phyloP scores from a whole-genome alignment of 768 basidiomycete genomes.

The Pulveroboletus sp. region DNA sequence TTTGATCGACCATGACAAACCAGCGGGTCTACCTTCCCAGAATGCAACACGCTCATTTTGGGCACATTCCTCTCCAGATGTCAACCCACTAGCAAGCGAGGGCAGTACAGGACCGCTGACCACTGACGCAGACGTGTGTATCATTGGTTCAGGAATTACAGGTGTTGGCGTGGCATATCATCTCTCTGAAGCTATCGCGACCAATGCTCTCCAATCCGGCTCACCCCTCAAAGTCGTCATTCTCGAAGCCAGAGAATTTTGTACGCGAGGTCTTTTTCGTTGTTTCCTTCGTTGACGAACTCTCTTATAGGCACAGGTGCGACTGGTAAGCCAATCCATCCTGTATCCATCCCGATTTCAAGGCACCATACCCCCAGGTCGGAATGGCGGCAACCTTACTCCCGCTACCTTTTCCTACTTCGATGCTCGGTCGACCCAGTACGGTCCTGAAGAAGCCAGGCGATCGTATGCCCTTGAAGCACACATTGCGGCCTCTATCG shows the following conservation, averaged over 20 bases:
- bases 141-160: conserved; percentile 80
- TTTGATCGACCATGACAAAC: neutral
- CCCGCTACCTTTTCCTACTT: conserved; percentile 50
- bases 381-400: conserved; percentile 81
- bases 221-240: conserved; percentile 52
- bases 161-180: conserved; percentile 77
- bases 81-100: conserved; percentile 63
- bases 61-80: conserved; percentile 52
- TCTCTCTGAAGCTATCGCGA: conserved; percentile 39
- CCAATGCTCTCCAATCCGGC: neutral
- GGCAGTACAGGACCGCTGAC: conserved; percentile 66
- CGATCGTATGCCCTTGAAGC: conserved; percentile 55
- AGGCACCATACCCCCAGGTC: conserved; percentile 44
- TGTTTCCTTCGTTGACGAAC: neutral
- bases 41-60: conserved; percentile 76
- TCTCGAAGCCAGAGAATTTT: conserved; percentile 84
- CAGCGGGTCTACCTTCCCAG: conserved; percentile 46
- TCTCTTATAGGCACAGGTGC: conserved; percentile 60
- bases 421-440: conserved; percentile 29
- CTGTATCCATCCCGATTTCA: neutral
- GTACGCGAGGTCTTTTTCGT: conserved; percentile 33
- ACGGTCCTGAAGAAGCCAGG: conserved; percentile 55
- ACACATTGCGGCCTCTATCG: conserved; percentile 48
- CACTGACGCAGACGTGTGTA: conserved; percentile 63
- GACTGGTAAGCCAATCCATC: conserved; percentile 48